A percentile compares a stretch with the other conserved stretches of the same genome.
Conservation (phyloP, 192 early-diverging fungal species). For the Mortierella antarctica region DNA sequence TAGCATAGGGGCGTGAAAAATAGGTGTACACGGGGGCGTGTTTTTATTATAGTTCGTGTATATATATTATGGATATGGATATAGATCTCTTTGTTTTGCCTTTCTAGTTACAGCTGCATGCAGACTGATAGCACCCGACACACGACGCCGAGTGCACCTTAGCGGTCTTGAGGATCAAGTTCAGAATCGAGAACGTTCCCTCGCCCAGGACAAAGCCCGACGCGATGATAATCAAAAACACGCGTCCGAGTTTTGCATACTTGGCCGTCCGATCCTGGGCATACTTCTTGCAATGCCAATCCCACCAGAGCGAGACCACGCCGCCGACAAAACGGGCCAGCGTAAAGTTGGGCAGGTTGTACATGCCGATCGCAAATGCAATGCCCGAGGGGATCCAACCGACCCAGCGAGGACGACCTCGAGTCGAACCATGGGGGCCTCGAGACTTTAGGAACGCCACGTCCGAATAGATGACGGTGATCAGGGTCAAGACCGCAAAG, state of each 20-base stretch:
- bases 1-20: too few relatives aligned
- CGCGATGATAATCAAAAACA: constrained; percentile 77
- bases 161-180: constrained; percentile 59
- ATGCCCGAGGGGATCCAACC: constrained; percentile 75
- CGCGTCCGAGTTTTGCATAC: constrained; percentile 53
- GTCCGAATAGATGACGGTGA: constrained; percentile 36
- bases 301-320: constrained; percentile 61
- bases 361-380: constrained; percentile 85
- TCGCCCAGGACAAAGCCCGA: constrained; percentile 83
- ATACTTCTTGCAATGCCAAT: constrained; percentile 56
- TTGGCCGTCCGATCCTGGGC: constrained; percentile 40
- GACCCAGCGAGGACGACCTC: constrained; percentile 54
- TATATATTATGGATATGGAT: background rate
- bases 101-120: constrained; percentile 35
- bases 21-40: too few relatives aligned
- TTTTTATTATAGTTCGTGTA: too few relatives aligned
- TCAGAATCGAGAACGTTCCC: constrained; percentile 77
- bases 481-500: constrained; percentile 63
- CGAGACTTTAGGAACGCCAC: constrained; percentile 24
- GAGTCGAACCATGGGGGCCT: background rate
- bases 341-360: constrained; percentile 82
- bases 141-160: constrained; percentile 45
- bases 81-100: too few relatives aligned
- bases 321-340: constrained; percentile 77
- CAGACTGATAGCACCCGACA: constrained; percentile 29